phyloP scores from a whole-genome alignment of 2,329 filamentous ascomycete genomes.

The Aspergillus intermedius region DNA sequence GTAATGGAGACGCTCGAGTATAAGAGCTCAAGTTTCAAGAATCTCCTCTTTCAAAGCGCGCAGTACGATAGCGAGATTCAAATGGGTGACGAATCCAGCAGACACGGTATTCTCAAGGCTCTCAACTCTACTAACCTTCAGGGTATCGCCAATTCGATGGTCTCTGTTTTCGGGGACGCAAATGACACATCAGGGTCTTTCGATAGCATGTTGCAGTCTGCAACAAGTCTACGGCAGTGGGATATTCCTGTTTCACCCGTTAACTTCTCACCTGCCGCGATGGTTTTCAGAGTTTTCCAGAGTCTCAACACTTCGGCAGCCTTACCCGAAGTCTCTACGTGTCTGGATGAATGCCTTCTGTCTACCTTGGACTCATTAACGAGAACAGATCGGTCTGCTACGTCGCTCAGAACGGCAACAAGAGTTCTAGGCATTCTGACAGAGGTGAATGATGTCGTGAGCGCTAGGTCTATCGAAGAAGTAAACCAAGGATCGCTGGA shows the following conservation, averaged over 20 bases:
- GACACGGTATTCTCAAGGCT: conserved; percentile 65
- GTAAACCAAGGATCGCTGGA: conserved; percentile 56
- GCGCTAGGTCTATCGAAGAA: conserved; percentile 53
- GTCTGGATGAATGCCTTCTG: conserved; percentile 57
- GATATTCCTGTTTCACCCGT: conserved; percentile 69
- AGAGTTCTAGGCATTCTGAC: conserved; percentile 63
- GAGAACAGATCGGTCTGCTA: conserved; percentile 30
- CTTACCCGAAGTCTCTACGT: conserved; percentile 46
- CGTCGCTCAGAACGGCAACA: conserved; percentile 53
- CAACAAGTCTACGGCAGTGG: conserved; percentile 82
- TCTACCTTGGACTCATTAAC: conserved; percentile 38
- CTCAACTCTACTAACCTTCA: conserved; percentile 76
- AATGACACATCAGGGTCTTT: conserved; percentile 46
- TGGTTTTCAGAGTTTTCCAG: conserved; percentile 75
- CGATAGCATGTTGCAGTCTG: conserved; percentile 70
- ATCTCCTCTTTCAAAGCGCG: conserved; percentile 82
- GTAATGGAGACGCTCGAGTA: conserved; percentile 81
- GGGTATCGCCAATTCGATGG: conserved; percentile 75
- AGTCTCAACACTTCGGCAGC: conserved; percentile 63
- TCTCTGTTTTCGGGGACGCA: conserved; percentile 55
- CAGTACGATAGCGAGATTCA: conserved; percentile 81
- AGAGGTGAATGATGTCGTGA: conserved; percentile 73
- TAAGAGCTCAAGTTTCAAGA: conserved; percentile 79
- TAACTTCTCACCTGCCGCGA: conserved; percentile 58
- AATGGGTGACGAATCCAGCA: conserved; percentile 52